Base-by-base conservation (phyloP, 495 filamentous ascomycete genomes). In the Acidomyces sp. region DNA sequence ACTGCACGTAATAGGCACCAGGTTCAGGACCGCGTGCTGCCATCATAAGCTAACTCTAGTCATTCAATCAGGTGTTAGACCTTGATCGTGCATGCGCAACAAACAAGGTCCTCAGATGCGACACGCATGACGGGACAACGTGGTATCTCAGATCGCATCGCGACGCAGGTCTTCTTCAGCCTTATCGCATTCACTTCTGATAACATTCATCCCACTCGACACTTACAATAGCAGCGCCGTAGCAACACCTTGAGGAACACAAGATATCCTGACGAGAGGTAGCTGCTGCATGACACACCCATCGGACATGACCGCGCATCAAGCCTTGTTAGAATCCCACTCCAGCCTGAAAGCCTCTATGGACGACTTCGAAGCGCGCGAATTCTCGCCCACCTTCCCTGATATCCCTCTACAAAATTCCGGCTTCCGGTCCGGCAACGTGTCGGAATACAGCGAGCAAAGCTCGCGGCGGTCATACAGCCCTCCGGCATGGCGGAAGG, bases 361-460 rank as follows among this genome's bases (percentile, higher is more conserved):
- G 51, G 74, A 78, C 55, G 81, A 87, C 64, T 85, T 84, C 69
- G 79, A 79, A 47, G 7, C 65, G 58, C 53, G 67, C 62, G 55
- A 65, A 61, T 43, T 50, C 50, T 52, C 36, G 40, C 50, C 45
- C 37, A 48, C 61, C 64, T 28, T 70, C 71, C 17, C 74, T 70
- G 67, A 65, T 28, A 62, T 81, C 39, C 83, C 78, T 12, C 78
- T 77, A 19, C 71, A 80, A 55, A 80, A 82, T 62, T 85, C 80
- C 33, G 82, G 78, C 30, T 85, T 84, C 64, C 72, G 75, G 23
- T 45, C 43, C 7, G 41, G 56, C 20, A 49, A 51, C 26, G 58
- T 53, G 20, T 43, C 57, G 7, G 59, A 62, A 40, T 57, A 46
- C 55, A 41, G 59, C 63, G 10, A 51, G 40, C 4, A 36, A 37